Base-by-base conservation (phyloP, 2,329 filamentous ascomycete genomes). In the Alternaria arbusti region DNA sequence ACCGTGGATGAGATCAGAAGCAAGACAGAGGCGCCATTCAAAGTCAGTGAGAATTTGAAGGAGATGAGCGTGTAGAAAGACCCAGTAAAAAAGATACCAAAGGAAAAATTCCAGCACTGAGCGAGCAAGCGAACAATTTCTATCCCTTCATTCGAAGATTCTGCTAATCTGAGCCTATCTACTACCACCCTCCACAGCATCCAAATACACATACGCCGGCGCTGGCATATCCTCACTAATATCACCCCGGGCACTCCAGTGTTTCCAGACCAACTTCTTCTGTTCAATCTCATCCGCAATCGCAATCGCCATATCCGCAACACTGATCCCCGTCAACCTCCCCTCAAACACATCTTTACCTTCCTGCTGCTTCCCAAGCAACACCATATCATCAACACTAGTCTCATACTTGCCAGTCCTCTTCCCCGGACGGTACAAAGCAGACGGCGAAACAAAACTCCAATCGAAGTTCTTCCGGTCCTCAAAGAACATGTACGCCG, bases 11-110 rank as follows among this genome's bases (percentile, higher is more conserved):
- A 97, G 84, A 87, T 97, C 74, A 91, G 89, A 86, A 86, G 86
- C 75, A 97, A 97, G 87, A 97, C 94, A 0, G 93, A 93, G 74
- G 93, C 94, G 20, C 89, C 91, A 0, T 97, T 97, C 84, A 88
- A 85, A 70, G 91, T 97, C 23, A 88, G 92, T 1, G 89, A 94
- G 49, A 88, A 93, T 69, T 79, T 97, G 71, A 93, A 93, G 85
- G 88, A 91, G 47, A 96, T 96, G 92, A 58, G 66, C 12, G 66
- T 79, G 11, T 78, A 63, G 57, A 13, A 28, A 15, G 6, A 11
- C 54, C 6, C 15, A 28, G 11, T 3, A 28, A 17, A 22, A 55
- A 59, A 44, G 57, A 46, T 36, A 47, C 10, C 26, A 56, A 46
- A 22, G 26, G n/a, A 52, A 5, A 9, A 40, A 1, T 17, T 3